Conservation (phyloP, 805 yeast species). For the Tetrapisispora pingtungensis region DNA sequence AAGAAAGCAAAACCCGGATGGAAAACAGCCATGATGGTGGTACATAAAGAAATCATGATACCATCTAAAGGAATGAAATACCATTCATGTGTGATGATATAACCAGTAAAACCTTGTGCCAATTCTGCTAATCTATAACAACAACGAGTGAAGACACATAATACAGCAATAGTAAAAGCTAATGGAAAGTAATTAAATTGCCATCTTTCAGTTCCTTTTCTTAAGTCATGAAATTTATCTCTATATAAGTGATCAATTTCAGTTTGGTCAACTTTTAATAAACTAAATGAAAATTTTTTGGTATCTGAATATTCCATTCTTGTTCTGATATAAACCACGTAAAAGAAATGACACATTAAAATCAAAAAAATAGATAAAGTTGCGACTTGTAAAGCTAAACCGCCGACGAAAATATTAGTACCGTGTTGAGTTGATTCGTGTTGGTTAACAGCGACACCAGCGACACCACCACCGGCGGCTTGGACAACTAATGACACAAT, state of each 20-base stretch:
- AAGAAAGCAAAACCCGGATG: constrained; percentile 55
- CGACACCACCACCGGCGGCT: constrained; percentile 69
- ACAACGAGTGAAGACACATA: constrained; percentile 55
- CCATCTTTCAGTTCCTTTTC: constrained; percentile 18
- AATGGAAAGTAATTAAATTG: constrained; percentile 36
- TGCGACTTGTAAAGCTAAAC: constrained; percentile 66
- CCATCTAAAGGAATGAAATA: constrained; percentile 55
- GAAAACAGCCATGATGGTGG: constrained; percentile 37
- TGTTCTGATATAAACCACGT: constrained; percentile 28
- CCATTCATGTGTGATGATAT: constrained; percentile 48
- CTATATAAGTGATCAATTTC: constrained; percentile 18
- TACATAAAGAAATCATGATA: constrained; percentile 46
- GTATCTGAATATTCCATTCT: constrained; percentile 19
- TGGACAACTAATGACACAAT: constrained; percentile 54
- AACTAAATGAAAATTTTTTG: constrained; percentile 5
- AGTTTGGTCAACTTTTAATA: constrained; percentile 13
- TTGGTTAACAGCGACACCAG: constrained; percentile 37
- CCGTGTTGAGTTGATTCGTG: constrained; percentile 19
- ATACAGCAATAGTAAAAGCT: constrained; percentile 37
- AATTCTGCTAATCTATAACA: constrained; percentile 67
- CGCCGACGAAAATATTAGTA: constrained; percentile 54
- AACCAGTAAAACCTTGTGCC: constrained; percentile 54
- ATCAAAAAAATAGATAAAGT: constrained; percentile 53
- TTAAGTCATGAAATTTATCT: constrained; percentile 16
- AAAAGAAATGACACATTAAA: constrained; percentile 40